phyloP scores from a whole-genome alignment of 495 filamentous ascomycete genomes.

The Xylaria bambusicola region DNA sequence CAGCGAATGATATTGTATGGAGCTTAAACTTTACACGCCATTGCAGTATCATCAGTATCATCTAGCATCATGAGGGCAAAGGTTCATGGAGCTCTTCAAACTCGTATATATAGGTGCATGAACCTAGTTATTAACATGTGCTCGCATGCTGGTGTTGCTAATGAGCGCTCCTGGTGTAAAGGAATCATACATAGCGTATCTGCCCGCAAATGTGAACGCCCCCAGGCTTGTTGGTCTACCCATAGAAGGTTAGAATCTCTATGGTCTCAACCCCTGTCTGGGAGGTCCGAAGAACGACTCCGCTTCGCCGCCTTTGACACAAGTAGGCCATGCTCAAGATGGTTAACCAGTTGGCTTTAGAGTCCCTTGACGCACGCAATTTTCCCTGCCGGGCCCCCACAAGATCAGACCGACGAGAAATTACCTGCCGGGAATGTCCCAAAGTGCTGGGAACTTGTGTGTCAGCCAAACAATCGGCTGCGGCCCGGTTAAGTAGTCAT shows the following conservation, averaged over 20 bases:
- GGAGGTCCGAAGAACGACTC: constrained; percentile 13
- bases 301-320: constrained; percentile 18
- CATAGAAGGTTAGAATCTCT: constrained; percentile 7
- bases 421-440: constrained; percentile 12
- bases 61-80: constrained; percentile 3
- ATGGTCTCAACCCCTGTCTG: background rate
- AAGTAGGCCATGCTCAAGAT: constrained; percentile 18
- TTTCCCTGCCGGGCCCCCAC: constrained; percentile 37
- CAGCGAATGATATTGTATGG: constrained; percentile 11
- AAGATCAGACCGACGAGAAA: constrained; percentile 26
- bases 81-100: background rate
- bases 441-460: constrained; percentile 20
- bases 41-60: background rate
- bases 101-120: background rate
- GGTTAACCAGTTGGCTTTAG: constrained; percentile 8
- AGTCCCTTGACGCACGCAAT: constrained; percentile 30
- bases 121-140: constrained; percentile 8
- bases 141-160: background rate
- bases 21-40: constrained; percentile 4
- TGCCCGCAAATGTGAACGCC: background rate
- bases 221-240: background rate
- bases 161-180: background rate
- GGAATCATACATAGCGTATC: background rate
- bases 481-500: constrained; percentile 1
- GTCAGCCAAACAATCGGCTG: constrained; percentile 8